Percentiles rank a stretch among this genome's conserved stretches.
These are phyloP conservation scores for Tuber magnatum DNA, from an alignment of 495 filamentous ascomycete species.

Conservation along the genomic window DNA sequence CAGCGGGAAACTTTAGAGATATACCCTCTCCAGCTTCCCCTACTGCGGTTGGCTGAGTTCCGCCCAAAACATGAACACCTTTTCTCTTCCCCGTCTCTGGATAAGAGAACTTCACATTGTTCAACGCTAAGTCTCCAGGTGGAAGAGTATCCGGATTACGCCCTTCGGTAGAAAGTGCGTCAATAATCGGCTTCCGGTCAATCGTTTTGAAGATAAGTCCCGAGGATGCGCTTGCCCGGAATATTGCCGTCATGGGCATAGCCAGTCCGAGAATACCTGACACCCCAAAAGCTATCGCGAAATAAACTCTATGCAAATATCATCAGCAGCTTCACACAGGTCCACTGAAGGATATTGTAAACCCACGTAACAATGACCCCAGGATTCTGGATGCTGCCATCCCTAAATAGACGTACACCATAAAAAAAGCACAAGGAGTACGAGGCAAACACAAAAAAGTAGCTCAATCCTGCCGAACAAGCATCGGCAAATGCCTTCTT, in stretches of 20 bases:
- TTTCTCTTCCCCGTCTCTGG: slow-evolving; percentile 50
- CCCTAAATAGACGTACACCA: slow-evolving; percentile 42
- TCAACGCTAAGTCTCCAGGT: slow-evolving; percentile 51
- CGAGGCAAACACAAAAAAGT: slow-evolving; percentile 25
- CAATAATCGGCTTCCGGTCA: slow-evolving; percentile 20
- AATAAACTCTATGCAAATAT: slow-evolving; percentile 43
- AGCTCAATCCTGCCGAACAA: neutral
- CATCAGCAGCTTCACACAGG: neutral
- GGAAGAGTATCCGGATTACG: slow-evolving; percentile 13
- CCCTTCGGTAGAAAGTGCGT: slow-evolving; percentile 23
- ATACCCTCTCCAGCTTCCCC: slow-evolving; percentile 40
- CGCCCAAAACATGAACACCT: slow-evolving; percentile 49
- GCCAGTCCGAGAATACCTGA: slow-evolving; percentile 48
- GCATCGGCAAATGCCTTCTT: neutral
- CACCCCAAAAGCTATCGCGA: slow-evolving; percentile 51
- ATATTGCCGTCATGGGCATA: slow-evolving; percentile 47
- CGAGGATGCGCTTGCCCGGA: slow-evolving; percentile 50
- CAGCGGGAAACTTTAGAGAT: slow-evolving; percentile 18
- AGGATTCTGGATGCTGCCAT: slow-evolving; percentile 42
- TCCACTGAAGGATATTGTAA: neutral
- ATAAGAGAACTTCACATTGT: slow-evolving; percentile 57
- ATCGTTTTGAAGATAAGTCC: slow-evolving; percentile 51
- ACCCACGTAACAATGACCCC: slow-evolving; percentile 48
- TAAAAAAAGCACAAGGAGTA: slow-evolving; percentile 46
- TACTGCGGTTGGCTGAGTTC: neutral